Conservation (phyloP, 768 basidiomycete genomes). For the Mycena leptocephala region DNA sequence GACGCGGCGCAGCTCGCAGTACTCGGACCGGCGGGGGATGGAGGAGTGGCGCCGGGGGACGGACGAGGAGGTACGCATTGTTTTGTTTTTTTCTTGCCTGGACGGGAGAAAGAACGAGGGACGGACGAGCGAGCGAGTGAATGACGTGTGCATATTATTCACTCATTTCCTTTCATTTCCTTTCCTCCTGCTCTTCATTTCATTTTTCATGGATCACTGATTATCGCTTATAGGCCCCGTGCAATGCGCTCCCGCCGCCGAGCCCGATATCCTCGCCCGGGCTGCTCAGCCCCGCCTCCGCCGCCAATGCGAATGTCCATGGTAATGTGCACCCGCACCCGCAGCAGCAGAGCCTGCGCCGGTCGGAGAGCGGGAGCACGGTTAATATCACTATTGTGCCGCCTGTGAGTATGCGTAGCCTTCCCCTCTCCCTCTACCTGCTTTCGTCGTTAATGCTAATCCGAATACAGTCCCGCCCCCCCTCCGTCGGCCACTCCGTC, state of each 20-base stretch:
- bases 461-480: no score
- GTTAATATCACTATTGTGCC: conserved; percentile 27
- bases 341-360: conserved; percentile 9
- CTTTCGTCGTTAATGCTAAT: no score
- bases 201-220: background rate
- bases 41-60: conserved; percentile 28
- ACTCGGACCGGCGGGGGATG: conserved; percentile 29
- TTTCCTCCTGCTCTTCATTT: background rate
- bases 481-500: no score
- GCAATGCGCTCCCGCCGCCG: conserved; percentile 20
- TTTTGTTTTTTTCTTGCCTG: background rate
- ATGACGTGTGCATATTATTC: background rate
- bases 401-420: background rate
- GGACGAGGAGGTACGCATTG: conserved; percentile 22
- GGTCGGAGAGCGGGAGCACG: conserved; percentile 21
- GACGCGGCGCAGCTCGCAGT: conserved; percentile 23
- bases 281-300: conserved; percentile 21
- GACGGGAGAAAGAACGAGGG: no score
- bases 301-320: background rate
- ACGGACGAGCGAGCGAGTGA: no score
- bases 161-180: background rate
- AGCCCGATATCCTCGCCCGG: conserved; percentile 19
- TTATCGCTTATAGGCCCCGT: background rate
- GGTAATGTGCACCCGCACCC: background rate
- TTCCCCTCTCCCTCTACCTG: no score